Base-by-base conservation (phyloP, 176 grass and related monocot species). In the Triticum dicoccoides region DNA sequence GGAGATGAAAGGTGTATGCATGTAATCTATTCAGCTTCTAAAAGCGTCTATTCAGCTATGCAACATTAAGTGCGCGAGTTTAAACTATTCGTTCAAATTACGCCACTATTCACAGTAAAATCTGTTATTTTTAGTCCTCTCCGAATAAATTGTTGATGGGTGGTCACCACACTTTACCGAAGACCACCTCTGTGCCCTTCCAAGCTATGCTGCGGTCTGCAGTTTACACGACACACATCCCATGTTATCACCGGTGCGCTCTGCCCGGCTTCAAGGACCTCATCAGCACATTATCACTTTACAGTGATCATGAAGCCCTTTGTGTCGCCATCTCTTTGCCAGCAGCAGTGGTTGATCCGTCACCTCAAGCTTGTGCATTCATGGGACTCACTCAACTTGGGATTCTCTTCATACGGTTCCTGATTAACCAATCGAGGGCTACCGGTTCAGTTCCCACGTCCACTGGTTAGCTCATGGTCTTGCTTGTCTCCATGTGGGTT, bases 321-420 rank as follows among this genome's bases (percentile, higher is more conserved):
- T 76, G 68, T 75, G 47, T 33, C 67, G 35, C 37, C 62, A 29
- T 54, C 51, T 69, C 76, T 76, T 75, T 73, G 80, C 61, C 49
- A 45, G 76, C 51, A 49, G 34, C 56, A 63, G 84, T 77, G 37
- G 89, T 68, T 91, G 77, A 88, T 77, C 82, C 73, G 11, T 91
- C 89, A 88, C 77, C 63, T 70, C 49, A 68, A 76, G 11, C 75
- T n/a, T 27, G 64, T 20, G 45, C 35, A 30, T 32, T 67, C 81
- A 84, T 84, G 38, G 63, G 45, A 82, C 45, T 76, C 85, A 82
- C 45, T 76, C 85, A 29, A 74, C 69, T 69, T 70, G 66, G 69
- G 70, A 42, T 56, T 18, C 75, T 81, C 37, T 52, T 51, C 49
- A 34, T 56, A 17, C 11, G 68, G 76, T 63, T 62, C n/a, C 63